Percentiles rank a stretch among this genome's conserved stretches.
These are phyloP conservation scores for Umbelopsis isabellina DNA, from an alignment of 192 early-diverging fungal genomes.

Conservation along the genomic window DNA sequence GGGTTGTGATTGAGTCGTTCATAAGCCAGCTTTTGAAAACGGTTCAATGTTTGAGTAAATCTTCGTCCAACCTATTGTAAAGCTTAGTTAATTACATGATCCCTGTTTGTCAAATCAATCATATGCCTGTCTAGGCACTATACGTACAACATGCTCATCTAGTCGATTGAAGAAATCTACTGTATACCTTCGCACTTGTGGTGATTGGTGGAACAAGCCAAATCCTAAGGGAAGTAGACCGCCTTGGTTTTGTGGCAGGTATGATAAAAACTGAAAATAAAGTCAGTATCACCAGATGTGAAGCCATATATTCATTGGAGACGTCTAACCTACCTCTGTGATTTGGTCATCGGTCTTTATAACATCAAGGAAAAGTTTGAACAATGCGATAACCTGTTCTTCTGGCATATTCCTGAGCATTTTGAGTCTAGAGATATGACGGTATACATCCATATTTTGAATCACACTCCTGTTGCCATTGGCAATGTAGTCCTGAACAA, in stretches of 20 bases:
- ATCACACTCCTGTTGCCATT: conserved; percentile 61
- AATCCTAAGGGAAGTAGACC: conserved; percentile 79
- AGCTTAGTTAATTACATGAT: background rate
- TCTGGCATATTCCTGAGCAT: conserved; percentile 51
- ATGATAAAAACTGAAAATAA: conserved; percentile 61
- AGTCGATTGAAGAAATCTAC: conserved; percentile 77
- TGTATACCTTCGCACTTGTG: conserved; percentile 66
- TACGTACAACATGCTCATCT: conserved; percentile 63
- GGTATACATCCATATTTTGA: conserved; percentile 69
- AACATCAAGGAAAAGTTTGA: conserved; percentile 65
- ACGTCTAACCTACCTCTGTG: conserved; percentile 59
- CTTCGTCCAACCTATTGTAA: conserved; percentile 40
- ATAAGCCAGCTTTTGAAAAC: conserved; percentile 49
- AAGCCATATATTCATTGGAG: background rate
- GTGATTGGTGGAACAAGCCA: conserved; percentile 79
- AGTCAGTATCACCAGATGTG: background rate
- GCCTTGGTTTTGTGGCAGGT: conserved; percentile 78
- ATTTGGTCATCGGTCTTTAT: conserved; percentile 78
- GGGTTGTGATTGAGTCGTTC: conserved; percentile 37
- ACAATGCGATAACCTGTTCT: conserved; percentile 70
- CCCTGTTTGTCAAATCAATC: background rate
- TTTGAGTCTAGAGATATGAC: conserved; percentile 65
- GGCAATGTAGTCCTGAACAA: conserved; percentile 61
- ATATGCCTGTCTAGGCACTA: background rate
- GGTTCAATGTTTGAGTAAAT: conserved; percentile 47